Conservation (phyloP, 1,284 basidiomycete genomes). For the Sporisorium graminicola region DNA sequence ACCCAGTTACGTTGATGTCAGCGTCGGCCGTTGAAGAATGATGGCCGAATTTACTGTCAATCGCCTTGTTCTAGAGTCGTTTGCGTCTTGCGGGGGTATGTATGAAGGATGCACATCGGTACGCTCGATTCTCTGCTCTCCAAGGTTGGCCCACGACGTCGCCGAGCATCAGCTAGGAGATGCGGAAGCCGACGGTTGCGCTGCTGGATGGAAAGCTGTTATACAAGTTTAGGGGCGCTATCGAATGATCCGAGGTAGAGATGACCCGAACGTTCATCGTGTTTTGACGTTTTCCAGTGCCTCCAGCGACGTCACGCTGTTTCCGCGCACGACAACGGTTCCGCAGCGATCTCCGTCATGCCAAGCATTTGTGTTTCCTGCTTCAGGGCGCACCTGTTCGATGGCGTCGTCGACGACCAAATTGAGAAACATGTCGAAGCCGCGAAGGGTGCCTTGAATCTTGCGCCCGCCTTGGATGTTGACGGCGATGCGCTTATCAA, state of each 20-base stretch:
- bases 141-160: background rate
- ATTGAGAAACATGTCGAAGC: conserved; percentile 99
- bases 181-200: background rate
- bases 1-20: background rate
- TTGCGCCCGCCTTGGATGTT: conserved; percentile 96
- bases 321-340: conserved; percentile 67
- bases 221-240: background rate
- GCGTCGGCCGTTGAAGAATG: background rate
- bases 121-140: background rate
- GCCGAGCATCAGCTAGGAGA: background rate
- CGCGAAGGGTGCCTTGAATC: conserved; percentile 93
- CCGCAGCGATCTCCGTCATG: conserved; percentile 61
- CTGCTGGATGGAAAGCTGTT: background rate
- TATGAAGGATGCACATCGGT: background rate
- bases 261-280: conserved; percentile 21
- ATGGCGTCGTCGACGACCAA: conserved; percentile 94
- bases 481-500: conserved; percentile 97
- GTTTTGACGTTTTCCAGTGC: conserved; percentile 65
- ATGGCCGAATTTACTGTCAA: background rate
- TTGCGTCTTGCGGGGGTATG: background rate
- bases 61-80: background rate
- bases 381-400: conserved; percentile 81
- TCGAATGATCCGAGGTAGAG: background rate
- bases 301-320: conserved; percentile 68
- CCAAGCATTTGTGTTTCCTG: conserved; percentile 67